Evolutionary conservation across 1,139 yeast genomes (phyloP), one percentile per base, ranked within the genome.

Genomic region (Meyerozyma guilliermondii): DNA sequence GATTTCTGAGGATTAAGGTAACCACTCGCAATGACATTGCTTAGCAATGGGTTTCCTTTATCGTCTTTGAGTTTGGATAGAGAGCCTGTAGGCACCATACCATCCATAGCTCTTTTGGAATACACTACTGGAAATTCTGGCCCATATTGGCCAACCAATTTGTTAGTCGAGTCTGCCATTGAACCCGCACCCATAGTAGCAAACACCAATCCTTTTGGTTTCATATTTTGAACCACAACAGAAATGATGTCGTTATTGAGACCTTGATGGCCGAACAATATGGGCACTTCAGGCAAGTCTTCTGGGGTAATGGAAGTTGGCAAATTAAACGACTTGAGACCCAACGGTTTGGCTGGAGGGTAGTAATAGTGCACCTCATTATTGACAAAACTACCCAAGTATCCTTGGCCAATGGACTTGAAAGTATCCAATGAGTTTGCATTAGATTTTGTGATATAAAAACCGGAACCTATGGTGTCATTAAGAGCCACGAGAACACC

Each of bases 131-230:
- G 87, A 33, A 79, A 64, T 14, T 62, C 52, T 38, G 66, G 54
- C 24, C 60, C 53, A 20, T 54, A 40, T 11, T 48, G 40, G 2
- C 57, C 55, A 38, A 75, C 47, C 14, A 61, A 62, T 38, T 68
- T 64, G 50, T 78, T 79, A 2, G 83, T 77, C 13, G 55, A 59
- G 11, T 72, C 76, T 23, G 80, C 69, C 63, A 82, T 62, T 2
- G 85, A 78, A 0, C 88, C 88, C 0, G 87, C 86, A 30, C 88
- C 88, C 76, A 81, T 77, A 4, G 86, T 79, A 0, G 87, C 88
- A 39, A 82, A 63, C 1, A 82, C 79, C 18, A 82, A 56, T 3
- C 87, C 88, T 46, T 68, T 62, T 4, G 71, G 66, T 7, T 63
- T 65, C 51, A 78, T 62, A 16, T 68, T 64, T 31, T 70, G 66